Percentiles rank a stretch among this genome's conserved stretches.
phyloP scores from a whole-genome alignment of 768 basidiomycete genomes.

The Mycena capillaripes region DNA sequence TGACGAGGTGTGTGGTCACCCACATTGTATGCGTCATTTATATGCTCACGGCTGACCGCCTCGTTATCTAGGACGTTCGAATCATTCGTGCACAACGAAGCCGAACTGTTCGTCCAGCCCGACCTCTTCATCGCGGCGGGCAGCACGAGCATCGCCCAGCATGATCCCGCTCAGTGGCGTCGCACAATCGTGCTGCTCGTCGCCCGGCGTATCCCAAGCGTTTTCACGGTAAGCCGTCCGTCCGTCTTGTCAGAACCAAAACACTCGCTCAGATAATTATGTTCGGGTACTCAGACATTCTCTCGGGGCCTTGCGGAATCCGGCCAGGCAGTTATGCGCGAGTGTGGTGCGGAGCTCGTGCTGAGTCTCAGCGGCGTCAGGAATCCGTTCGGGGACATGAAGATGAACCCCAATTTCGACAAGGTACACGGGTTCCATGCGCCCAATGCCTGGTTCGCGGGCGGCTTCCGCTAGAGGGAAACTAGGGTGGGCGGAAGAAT shows the following conservation, averaged over 20 bases:
- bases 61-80: slow-evolving; percentile 9
- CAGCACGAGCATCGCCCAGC: background rate
- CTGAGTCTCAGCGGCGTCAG: slow-evolving; percentile 8
- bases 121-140: slow-evolving; percentile 22
- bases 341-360: slow-evolving; percentile 18
- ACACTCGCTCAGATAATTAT: background rate
- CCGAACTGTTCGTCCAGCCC: slow-evolving; percentile 16
- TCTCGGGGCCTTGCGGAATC: background rate
- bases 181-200: slow-evolving; percentile 20
- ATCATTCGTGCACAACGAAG: slow-evolving; percentile 25
- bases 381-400: slow-evolving; percentile 24
- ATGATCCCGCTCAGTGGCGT: slow-evolving; percentile 11
- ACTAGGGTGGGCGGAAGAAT: background rate
- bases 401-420: slow-evolving; percentile 5
- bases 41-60: background rate
- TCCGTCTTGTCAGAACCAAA: background rate
- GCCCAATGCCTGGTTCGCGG: slow-evolving; percentile 22
- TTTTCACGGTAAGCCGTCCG: slow-evolving; percentile 18
- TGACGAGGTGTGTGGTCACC: slow-evolving; percentile 1
- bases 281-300: background rate
- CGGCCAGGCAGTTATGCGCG: slow-evolving; percentile 9
- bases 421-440: slow-evolving; percentile 11
- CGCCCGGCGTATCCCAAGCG: slow-evolving; percentile 16
- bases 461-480: slow-evolving; percentile 9
- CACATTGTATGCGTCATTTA: background rate